A percentile compares a stretch with the other conserved stretches of the same genome.
phyloP scores from a whole-genome alignment of 176 grass and related monocot species.

The Bromus sterilis region DNA sequence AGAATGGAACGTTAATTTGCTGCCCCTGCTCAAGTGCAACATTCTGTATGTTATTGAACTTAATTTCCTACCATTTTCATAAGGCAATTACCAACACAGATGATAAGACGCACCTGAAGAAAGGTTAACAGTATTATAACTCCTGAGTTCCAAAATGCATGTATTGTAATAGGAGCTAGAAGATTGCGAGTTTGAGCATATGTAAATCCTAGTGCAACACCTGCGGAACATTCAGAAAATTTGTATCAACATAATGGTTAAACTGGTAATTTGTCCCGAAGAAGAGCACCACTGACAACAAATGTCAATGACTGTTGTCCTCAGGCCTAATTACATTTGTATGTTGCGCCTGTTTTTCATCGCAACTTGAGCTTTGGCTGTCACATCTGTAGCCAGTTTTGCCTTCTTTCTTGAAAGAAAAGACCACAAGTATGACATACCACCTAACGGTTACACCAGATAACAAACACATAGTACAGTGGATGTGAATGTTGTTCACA shows the following conservation, averaged over 20 bases:
- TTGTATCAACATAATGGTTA: background rate
- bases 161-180: slow-evolving; percentile 81
- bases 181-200: slow-evolving; percentile 97
- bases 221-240: slow-evolving; percentile 12
- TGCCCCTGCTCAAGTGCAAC: background rate
- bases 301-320: background rate
- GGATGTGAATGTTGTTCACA: background rate
- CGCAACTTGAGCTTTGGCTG: background rate
- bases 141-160: slow-evolving; percentile 90
- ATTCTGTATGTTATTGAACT: background rate
- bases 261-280: background rate
- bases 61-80: background rate
- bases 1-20: background rate
- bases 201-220: slow-evolving; percentile 75
- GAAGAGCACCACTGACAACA: background rate
- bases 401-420: background rate
- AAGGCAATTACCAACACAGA: background rate
- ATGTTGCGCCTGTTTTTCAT: background rate
- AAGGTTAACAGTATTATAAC: slow-evolving; percentile 87
- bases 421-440: background rate
- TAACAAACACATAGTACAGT: background rate
- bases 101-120: slow-evolving; percentile 65
- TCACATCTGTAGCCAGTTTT: background rate
- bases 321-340: background rate
- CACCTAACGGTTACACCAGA: background rate